Base-by-base conservation (phyloP, 805 yeast species). In the Kodamaea neixiangensis region DNA sequence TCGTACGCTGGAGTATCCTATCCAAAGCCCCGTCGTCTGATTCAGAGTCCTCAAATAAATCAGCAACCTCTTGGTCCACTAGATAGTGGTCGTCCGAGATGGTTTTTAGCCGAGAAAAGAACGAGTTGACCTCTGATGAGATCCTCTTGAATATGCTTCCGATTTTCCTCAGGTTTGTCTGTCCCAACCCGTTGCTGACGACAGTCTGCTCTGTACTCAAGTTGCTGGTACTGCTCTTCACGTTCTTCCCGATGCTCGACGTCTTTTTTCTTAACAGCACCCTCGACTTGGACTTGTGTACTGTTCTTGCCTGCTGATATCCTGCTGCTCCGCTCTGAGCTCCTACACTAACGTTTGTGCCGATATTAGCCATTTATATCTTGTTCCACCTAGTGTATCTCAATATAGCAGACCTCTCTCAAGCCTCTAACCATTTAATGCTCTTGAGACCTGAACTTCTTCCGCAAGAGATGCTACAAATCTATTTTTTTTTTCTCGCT, bases 81-180 rank as follows among this genome's bases (percentile, higher is more conserved):
- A 73, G 69, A 38, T 80, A 69, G 2, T 73, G 73, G 17, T 76
- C 80, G 55, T 81, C 83, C 2, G 84, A 75, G 0, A 81, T 53
- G 6, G 72, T 60, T 50, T 71, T 71, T 20, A 82, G 40, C 54
- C 62, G 64, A 49, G 54, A 62, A 50, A 53, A 65, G 53, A 59
- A 74, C 54, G 46, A 64, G 53, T 40, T 76, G 68, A 60, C 78
- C 61, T 71, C 72, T 13, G 67, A 50, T 1, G 77, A 67, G 7
- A 80, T 58, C 48, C 68, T 73, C 50, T 70, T 65, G 41, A 80
- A 62, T 20, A 75, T 53, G 31, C 65, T 43, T 11, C 48, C 51
- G 9, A 48, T 33, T 20, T 37, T 37, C 33, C 31, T 25, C 31
- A 25, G 31, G 31, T 25, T 25, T 25, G 31, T 25, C 31, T 25